These are phyloP conservation scores for Aristolochia contorta DNA, from an alignment of 164 flowering plant genomes.

Conservation along the genomic window DNA sequence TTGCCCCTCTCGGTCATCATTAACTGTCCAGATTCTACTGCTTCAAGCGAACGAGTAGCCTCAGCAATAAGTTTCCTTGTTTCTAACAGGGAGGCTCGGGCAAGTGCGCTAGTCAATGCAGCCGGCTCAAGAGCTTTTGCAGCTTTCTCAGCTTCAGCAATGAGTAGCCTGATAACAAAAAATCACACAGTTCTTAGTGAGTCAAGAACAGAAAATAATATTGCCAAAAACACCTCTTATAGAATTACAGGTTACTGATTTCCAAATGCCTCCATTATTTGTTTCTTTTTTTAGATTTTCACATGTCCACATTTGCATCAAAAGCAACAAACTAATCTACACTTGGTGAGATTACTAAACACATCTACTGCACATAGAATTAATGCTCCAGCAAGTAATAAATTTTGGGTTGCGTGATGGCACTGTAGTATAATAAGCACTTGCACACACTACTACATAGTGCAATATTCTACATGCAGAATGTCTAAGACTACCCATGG, in stretches of 20 bases:
- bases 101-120: conserved; percentile 63
- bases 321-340: no score
- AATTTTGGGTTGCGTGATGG: no score
- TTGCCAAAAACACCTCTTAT: not conserved
- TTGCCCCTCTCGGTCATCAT: conserved; percentile 7
- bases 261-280: no score
- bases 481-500: no score
- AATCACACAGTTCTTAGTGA: not conserved
- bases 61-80: conserved; percentile 78
- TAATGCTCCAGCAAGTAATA: no score
- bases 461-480: no score
- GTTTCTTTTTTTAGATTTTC: no score
- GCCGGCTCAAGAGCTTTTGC: conserved; percentile 75
- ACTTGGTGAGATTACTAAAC: no score
- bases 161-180: conserved; percentile 42
- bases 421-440: no score
- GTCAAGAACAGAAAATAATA: not conserved
- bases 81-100: conserved; percentile 70
- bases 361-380: no score
- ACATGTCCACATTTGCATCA: no score
- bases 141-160: conserved; percentile 88
- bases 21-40: conserved; percentile 28
- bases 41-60: conserved; percentile 45
- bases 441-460: no score
- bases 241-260: not conserved